Base-by-base conservation (phyloP, 2,329 filamentous ascomycete genomes). In the Xylariomycetidae sp. region DNA sequence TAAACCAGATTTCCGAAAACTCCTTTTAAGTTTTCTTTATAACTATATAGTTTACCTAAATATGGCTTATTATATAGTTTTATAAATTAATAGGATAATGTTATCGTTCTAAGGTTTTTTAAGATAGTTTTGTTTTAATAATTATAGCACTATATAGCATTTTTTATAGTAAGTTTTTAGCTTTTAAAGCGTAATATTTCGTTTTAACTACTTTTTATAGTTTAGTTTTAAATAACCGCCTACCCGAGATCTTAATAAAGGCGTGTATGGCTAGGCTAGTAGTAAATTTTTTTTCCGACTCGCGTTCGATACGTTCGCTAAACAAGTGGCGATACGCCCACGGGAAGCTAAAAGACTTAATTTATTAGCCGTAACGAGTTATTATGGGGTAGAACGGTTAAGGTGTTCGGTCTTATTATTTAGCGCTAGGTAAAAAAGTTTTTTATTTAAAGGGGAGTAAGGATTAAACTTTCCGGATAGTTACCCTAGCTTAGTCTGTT, bases 181-280 rank as follows among this genome's bases (percentile, higher is more conserved):
- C 17, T 29, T 29, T 29, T 9, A 19, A 19, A 6, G 17, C 13
- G 13, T 29, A 29, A 19, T 16, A 29, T 19, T 29, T 29, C 10
- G 16, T 29, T 29, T 29, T 16, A 6, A 29, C 17, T 12, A 17
- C 17, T 19, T 29, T 29, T 29, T 29, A 29, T 6, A 29, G 10
- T 9, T n/a, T n/a, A n/a, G n/a, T n/a, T n/a, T n/a, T n/a, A n/a
- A n/a, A n/a, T n/a, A n/a, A n/a, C n/a, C n/a, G n/a, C n/a, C n/a
- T n/a, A n/a, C n/a, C n/a, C n/a, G n/a, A n/a, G n/a, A 14, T 13
- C 19, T 19, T 10, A 10, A 16, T 19, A 8, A 12, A 23, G 12
- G 12, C 20, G 20, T 8, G n/a, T 17, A 29, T n/a, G n/a, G n/a
- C n/a, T n/a, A n/a, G n/a, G n/a, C 19, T 17, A 29, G 16, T 29